A percentile compares a stretch with the other conserved stretches of the same genome.
phyloP scores from a whole-genome alignment of 805 yeast genomes.

The Starmera amethionina region DNA sequence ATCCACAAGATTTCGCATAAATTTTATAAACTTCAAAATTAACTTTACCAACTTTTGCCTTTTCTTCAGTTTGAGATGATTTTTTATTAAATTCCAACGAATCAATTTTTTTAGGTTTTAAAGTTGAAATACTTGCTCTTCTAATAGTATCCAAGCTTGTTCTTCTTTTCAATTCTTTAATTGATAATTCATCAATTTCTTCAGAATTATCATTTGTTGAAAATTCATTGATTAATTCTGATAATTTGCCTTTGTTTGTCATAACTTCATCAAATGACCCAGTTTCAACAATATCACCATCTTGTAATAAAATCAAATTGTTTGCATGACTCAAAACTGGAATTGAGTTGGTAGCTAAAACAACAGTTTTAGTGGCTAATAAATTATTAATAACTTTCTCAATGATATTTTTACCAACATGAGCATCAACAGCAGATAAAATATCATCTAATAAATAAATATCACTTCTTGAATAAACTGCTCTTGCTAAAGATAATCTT shows the following conservation, averaged over 20 bases:
- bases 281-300: constrained; percentile 44
- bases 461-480: constrained; percentile 54
- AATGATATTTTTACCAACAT: constrained; percentile 61
- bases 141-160: constrained; percentile 21
- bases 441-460: constrained; percentile 55
- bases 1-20: constrained; percentile 53
- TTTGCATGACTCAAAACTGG: constrained; percentile 48
- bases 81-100: constrained; percentile 21
- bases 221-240: constrained; percentile 19
- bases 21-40: constrained; percentile 39
- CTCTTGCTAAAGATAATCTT: constrained; percentile 56
- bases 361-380: constrained; percentile 39
- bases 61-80: constrained; percentile 40
- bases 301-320: constrained; percentile 47
- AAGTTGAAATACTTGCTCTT: constrained; percentile 58
- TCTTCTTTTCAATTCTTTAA: constrained; percentile 7
- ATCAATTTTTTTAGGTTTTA: constrained; percentile 27
- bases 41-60: constrained; percentile 53
- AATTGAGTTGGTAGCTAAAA: constrained; percentile 50
- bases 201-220: constrained; percentile 11
- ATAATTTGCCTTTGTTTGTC: constrained; percentile 26
- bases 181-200: constrained; percentile 2
- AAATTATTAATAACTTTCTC: constrained; percentile 56
- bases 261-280: constrained; percentile 44
- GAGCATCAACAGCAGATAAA: constrained; percentile 64